Evolutionary conservation across 73 alveolate species (phyloP), one percentile per base, ranked within the genome.

Genomic region (Paramecium tetraurelia): DNA sequence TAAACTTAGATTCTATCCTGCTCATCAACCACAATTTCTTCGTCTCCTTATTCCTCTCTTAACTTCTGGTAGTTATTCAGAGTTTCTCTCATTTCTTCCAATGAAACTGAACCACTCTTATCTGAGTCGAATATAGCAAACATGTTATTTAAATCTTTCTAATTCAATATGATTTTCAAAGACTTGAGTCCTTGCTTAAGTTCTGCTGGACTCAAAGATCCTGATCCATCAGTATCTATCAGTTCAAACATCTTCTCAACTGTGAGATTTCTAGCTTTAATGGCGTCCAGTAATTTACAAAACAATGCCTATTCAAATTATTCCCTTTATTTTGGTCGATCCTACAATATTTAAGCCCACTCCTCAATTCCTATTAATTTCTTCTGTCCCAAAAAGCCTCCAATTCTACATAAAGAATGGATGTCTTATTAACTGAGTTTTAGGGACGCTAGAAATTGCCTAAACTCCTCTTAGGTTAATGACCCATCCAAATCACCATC

Each of bases 151-250:
- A 86, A 53, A 36, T 86, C 93, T 40, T 59, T 86, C 46, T 86
- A 38, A 63, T 86, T 86, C 33, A 86, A 63, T 21, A 68, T 48
- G 11, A 86, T 86, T 68, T 86, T 86, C 43, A 86, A 68, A 59
- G 88, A 48, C 69, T 63, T 77, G 20, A 86, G 63, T 68, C 93
- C 86, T 40, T 86, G 50, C 41, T 53, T 86, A 59, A 86, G 59
- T 35, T 86, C 93, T 1, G 70, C 71, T 18, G 93, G 93, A 33
- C 71, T 58, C 36, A 86, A 21, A 40, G 53, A 50, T 33, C 93
- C 93, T 22, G 88, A 63, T 14, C 93, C 93, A 63, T 86, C 93
- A 8, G 89, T 86, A 63, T 86, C 93, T 33, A 86, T 33, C 24
- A 86, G 33, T 46, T 86, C 86, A 40, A 86, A 86, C 33, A 63